Evolutionary conservation across 1,284 basidiomycete genomes (phyloP), one percentile per base, ranked within the genome.

Genomic region (Austroboletus novae-zelandiae): DNA sequence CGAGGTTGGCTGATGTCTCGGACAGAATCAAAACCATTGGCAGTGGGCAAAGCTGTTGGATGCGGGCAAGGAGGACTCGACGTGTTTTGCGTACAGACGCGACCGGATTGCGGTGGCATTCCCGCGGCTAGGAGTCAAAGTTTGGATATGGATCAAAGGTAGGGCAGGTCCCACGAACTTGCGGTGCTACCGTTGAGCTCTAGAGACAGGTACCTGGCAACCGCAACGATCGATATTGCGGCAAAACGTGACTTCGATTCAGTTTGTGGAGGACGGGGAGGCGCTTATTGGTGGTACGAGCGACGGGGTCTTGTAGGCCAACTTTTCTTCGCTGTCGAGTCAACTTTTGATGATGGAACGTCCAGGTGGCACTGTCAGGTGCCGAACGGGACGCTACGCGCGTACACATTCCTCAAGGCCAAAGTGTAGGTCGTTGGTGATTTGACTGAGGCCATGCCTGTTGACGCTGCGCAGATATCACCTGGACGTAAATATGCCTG

Each of bases 111-210:
- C 84, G 1, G 76, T 85, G 14, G 78, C 81, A 25, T 81, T 80
- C 55, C 80, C 81, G 27, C 67, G 69, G 20, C 59, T 65, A 40
- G 81, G 82, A 4, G 81, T 86, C 30, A 82, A 79, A 55, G 71
- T 86, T n/a, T 86, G 84, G 84, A 61, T 78, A 52, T 77, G 75
- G 73, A 71, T 69, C 41, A 77, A 79, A 69, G 82, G 83, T 83
- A 30, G 13, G 68, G 18, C 20, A 17, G 2, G 7, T 25, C 40
- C n/a, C 20, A 20, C 40, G 39, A 29, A 30, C 6, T 0, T n/a
- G 14, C 37, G 45, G 11, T 42, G 20, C 40, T 35, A 42, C 18
- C 20, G 20, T 36, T 52, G 45, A 57, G 40, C 36, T 10, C 4
- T 32, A 39, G 42, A 8, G 14, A 44, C 46, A 84, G 81, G 78